Percentiles rank a stretch among this genome's conserved stretches.
These are phyloP conservation scores for Xylaria longipes DNA, from an alignment of 495 filamentous ascomycete species.

Conservation along the genomic window DNA sequence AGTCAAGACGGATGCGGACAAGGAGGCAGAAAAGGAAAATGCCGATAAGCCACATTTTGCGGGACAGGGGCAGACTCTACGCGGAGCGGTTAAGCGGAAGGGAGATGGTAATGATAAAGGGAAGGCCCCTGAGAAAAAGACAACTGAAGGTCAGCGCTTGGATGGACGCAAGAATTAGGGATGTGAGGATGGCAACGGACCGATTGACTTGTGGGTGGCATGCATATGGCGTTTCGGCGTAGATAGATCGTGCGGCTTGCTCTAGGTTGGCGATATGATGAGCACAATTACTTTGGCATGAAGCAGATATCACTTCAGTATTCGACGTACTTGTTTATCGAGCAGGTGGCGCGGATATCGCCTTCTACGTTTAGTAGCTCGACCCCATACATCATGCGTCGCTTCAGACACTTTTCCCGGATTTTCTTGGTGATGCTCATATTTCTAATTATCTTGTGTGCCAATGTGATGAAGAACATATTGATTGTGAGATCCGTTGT, in stretches of 20 bases:
- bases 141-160: constrained; percentile 44
- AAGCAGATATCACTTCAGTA: background rate
- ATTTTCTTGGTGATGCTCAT: background rate
- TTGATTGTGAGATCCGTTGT: background rate
- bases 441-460: background rate
- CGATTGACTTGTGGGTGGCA: constrained; percentile 3
- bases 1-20: constrained; percentile 78
- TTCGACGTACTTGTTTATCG: background rate
- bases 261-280: constrained; percentile 2
- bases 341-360: background rate
- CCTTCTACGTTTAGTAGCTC: background rate
- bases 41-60: constrained; percentile 76
- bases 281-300: background rate
- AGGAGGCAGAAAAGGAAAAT: constrained; percentile 66
- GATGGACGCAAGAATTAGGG: constrained; percentile 43
- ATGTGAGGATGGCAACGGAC: background rate
- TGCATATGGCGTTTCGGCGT: constrained; percentile 27
- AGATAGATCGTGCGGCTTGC: constrained; percentile 10
- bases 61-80: constrained; percentile 87
- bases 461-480: background rate
- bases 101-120: constrained; percentile 45
- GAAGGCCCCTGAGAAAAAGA: constrained; percentile 44
- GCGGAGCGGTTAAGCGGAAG: constrained; percentile 67
- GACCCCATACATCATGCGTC: background rate
- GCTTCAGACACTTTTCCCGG: background rate